phyloP scores from a whole-genome alignment of 805 yeast species.

The Saccharomycopsis microspora region DNA sequence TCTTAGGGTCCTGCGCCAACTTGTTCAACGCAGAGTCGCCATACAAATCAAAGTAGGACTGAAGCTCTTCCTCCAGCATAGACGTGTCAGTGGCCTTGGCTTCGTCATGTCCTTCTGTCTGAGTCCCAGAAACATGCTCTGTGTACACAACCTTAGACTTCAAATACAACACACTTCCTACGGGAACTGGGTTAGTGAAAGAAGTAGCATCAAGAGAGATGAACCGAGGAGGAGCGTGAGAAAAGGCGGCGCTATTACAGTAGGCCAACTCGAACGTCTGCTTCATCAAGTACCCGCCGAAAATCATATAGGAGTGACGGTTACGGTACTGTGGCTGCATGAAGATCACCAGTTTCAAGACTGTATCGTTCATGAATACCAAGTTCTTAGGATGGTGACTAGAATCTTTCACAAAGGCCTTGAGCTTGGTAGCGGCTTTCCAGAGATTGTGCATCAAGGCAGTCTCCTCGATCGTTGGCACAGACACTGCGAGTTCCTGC shows the following conservation, averaged over 20 bases:
- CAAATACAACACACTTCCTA: slow-evolving; percentile 80
- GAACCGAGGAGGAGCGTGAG: slow-evolving; percentile 79
- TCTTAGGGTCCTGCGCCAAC: slow-evolving; percentile 36
- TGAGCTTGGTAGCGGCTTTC: slow-evolving; percentile 35
- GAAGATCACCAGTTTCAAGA: slow-evolving; percentile 62
- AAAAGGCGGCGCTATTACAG: slow-evolving; percentile 82
- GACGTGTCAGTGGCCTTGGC: slow-evolving; percentile 1
- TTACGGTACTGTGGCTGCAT: slow-evolving; percentile 97
- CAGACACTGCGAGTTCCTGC: slow-evolving; percentile 45
- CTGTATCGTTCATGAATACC: slow-evolving; percentile 61
- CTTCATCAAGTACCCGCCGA: slow-evolving; percentile 89
- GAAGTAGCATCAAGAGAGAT: slow-evolving; percentile 85
- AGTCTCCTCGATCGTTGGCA: slow-evolving; percentile 72
- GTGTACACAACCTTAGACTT: slow-evolving; percentile 79
- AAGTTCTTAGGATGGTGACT: slow-evolving; percentile 36
- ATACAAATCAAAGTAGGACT: slow-evolving; percentile 29
- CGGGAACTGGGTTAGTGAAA: slow-evolving; percentile 91
- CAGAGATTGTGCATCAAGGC: slow-evolving; percentile 69
- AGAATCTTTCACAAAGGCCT: slow-evolving; percentile 16
- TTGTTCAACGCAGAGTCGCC: slow-evolving; percentile 42
- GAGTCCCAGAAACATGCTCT: slow-evolving; percentile 40
- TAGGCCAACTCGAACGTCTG: slow-evolving; percentile 91
- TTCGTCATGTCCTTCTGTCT: background rate
- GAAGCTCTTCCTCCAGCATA: slow-evolving; percentile 9
- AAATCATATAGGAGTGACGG: slow-evolving; percentile 87